Percentiles rank a stretch among this genome's conserved stretches.
These are phyloP conservation scores for barley (Hordeum vulgare) DNA, from an alignment of 176 grass and related monocot genomes.

Conservation along the genomic window MorexV3_pseudomolecules_assembly NC_058520.1:99554682-99555181, in stretches of 20 bases:
- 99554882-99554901: background rate
- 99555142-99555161: background rate
- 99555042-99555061: background rate
- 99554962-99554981: background rate
- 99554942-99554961: background rate
- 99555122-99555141: background rate
- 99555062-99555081: background rate
- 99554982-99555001: background rate
- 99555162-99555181: background rate
- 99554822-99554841: too few relatives aligned
- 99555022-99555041: background rate
- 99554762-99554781: too few relatives aligned
- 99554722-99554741: too few relatives aligned
- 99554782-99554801: too few relatives aligned
- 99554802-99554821: too few relatives aligned
- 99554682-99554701: too few relatives aligned
- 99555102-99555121: background rate
- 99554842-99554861: background rate
- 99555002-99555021: background rate
- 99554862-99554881: background rate
- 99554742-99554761: too few relatives aligned
- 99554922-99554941: background rate
- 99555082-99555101: background rate
- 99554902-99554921: background rate
- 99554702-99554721: too few relatives aligned